Evolutionary conservation across 305 asterid genomes (phyloP), one percentile per base, ranked within the genome.

Genomic region (Fraxinus ornus): DNA sequence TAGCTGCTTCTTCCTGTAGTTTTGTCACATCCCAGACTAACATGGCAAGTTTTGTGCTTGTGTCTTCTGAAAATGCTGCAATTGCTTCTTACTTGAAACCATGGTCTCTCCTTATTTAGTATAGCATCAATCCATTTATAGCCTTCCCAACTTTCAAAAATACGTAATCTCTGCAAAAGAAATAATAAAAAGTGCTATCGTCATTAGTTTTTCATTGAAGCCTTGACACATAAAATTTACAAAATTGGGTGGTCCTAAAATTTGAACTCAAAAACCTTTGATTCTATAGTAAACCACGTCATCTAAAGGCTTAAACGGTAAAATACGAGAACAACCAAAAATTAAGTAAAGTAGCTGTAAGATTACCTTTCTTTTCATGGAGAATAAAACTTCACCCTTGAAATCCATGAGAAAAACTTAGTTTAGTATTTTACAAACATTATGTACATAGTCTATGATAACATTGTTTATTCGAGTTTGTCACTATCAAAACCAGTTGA

Each of bases 71-170:
- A 83, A 19, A 87, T 68, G 5, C 64, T 47, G 7, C 62, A 49
- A n/a, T 73, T 87, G 87, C 91, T 93, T 81, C 86, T 87, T 26
- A 91, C 95, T 85, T 79, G 88, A 86, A 95, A 91, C 92, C 93
- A 91, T 81, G 91, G 90, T 8, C 86, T 89, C 86, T 86, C 91
- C 64, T 82, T 79, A 71, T 78, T 76, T 9, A 71, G 86, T 62
- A 80, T 90, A 8, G 87, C 83, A 21, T 81, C 83, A 26, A 64
- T 82, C 90, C 93, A 89, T 83, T 86, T 95, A 17, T 87, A 91
- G 0, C 97, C 97, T 55, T 92, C 90, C 98, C 98, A 93, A 24
- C 87, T 37, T 64, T 90, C 89, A 22, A 88, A 88, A n/a, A 91
- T 30, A 12, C 85, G 15, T 0, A 90, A 64, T 79, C 86, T 92